These are phyloP conservation scores for Diaporthe sp. DNA, from an alignment of 2,329 filamentous ascomycete genomes.

Conservation along the genomic window DNA sequence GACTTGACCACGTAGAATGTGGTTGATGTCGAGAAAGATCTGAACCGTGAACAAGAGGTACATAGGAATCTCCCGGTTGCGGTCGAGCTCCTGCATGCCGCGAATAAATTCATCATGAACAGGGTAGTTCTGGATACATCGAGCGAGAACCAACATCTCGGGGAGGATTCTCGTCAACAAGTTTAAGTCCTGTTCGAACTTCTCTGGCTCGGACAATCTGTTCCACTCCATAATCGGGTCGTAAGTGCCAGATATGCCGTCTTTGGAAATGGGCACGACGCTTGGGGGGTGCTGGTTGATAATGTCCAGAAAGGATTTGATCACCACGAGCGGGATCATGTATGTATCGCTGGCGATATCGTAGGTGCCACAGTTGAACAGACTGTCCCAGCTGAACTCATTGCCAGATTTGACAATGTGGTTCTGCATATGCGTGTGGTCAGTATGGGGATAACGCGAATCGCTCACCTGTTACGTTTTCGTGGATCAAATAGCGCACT, in stretches of 20 bases:
- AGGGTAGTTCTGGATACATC: neutral
- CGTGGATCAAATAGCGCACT: neutral
- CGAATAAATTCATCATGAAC: constrained; percentile 1
- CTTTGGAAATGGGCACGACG: constrained; percentile 44
- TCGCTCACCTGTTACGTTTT: neutral
- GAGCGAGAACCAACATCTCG: neutral
- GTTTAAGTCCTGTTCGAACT: neutral
- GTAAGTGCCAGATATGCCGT: constrained; percentile 45
- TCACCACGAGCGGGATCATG: constrained; percentile 37
- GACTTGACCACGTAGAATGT: neutral
- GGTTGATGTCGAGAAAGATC: neutral
- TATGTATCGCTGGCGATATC: constrained; percentile 44
- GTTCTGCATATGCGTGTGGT: neutral
- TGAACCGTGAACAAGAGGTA: neutral
- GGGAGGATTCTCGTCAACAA: neutral
- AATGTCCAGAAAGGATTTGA: constrained; percentile 38
- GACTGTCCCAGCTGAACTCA: constrained; percentile 44
- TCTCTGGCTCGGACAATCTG: constrained; percentile 36
- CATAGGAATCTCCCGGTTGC: neutral
- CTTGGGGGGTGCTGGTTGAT: constrained; percentile 30
- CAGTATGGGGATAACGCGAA: neutral
- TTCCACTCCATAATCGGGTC: constrained; percentile 39
- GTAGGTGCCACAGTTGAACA: constrained; percentile 47
- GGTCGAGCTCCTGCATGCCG: neutral
- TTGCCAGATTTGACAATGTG: neutral